Conservation (phyloP, 2,329 filamentous ascomycete genomes). For the Colletotrichum melonis region DNA sequence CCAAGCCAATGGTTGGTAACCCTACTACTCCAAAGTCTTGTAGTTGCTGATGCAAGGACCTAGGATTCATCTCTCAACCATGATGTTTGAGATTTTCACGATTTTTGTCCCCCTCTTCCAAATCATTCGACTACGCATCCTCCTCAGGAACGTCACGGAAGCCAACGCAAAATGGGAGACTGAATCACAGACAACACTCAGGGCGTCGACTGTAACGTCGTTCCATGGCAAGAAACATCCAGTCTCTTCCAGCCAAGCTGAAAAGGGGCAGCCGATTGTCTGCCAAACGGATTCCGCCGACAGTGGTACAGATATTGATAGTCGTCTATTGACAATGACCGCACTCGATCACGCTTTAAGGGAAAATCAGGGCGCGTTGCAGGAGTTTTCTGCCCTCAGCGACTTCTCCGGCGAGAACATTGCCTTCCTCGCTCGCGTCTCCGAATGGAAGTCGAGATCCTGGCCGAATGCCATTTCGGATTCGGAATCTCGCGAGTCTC, state of each 20-base stretch:
- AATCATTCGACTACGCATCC: constrained; percentile 41
- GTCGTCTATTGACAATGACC: constrained; percentile 61
- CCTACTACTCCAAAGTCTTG: not conserved
- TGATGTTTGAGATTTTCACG: constrained; percentile 66
- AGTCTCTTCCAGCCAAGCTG: constrained; percentile 36
- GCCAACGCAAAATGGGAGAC: constrained; percentile 46
- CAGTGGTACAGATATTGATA: constrained; percentile 41
- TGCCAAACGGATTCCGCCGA: constrained; percentile 25
- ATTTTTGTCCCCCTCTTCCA: constrained; percentile 60
- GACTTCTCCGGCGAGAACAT: constrained; percentile 71
- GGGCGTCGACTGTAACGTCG: constrained; percentile 34
- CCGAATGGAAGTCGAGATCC: constrained; percentile 52
- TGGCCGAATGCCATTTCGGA: constrained; percentile 2
- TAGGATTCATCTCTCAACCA: constrained; percentile 61
- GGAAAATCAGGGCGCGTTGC: constrained; percentile 57
- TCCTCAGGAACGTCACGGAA: constrained; percentile 39
- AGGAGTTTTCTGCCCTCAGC: constrained; percentile 63
- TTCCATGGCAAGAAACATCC: constrained; percentile 34
- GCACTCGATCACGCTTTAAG: constrained; percentile 61
- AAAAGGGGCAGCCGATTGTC: constrained; percentile 47
- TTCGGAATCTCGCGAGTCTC: not conserved
- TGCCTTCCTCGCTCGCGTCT: constrained; percentile 61
- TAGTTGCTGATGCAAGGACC: constrained; percentile 40
- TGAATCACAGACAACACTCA: constrained; percentile 39
- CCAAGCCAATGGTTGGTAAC: constrained; percentile 62